These are phyloP conservation scores for Craterostigma plantagineum DNA, from an alignment of 257 asterid species.

Conservation along the genomic window DNA sequence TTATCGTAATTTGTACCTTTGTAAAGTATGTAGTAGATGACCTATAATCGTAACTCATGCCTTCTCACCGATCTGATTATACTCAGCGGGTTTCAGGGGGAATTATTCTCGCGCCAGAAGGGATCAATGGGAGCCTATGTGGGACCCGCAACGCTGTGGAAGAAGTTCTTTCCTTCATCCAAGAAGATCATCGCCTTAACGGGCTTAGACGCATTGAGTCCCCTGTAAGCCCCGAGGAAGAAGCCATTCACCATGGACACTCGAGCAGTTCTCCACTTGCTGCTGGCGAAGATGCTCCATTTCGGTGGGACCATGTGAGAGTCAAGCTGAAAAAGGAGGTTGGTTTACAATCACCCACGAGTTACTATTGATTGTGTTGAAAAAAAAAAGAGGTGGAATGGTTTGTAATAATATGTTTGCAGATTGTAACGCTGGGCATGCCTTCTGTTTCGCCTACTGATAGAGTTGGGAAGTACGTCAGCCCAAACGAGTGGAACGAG, in stretches of 20 bases:
- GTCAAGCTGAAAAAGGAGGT: slow-evolving; percentile 95
- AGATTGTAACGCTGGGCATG: slow-evolving; percentile 96
- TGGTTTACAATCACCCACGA: background rate
- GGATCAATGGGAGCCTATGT: slow-evolving; percentile 85
- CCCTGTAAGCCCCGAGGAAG: slow-evolving; percentile 95
- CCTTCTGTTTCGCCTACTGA: slow-evolving; percentile 84
- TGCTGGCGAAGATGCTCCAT: slow-evolving; percentile 98
- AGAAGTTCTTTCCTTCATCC: slow-evolving; percentile 55
- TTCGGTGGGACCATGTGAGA: slow-evolving; percentile 96
- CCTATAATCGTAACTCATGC: slow-evolving; percentile 10
- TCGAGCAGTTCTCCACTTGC: slow-evolving; percentile 77
- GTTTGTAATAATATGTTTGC: slow-evolving; percentile 4
- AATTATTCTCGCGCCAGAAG: slow-evolving; percentile 93
- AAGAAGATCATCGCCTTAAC: slow-evolving; percentile 46
- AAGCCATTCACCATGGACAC: slow-evolving; percentile 95
- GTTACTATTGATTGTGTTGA: no score
- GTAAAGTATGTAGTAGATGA: background rate
- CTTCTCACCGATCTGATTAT: slow-evolving; percentile 65
- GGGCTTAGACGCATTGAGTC: slow-evolving; percentile 75
- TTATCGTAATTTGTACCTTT: background rate
- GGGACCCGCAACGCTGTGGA: slow-evolving; percentile 45
- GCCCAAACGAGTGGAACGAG: slow-evolving; percentile 75
- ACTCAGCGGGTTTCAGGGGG: slow-evolving; percentile 98
- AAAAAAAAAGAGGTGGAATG: no score
- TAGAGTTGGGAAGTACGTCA: slow-evolving; percentile 70